Evolutionary conservation across 306 rosid genomes (phyloP).

Genomic region (Erythrophleum fordii): DNA sequence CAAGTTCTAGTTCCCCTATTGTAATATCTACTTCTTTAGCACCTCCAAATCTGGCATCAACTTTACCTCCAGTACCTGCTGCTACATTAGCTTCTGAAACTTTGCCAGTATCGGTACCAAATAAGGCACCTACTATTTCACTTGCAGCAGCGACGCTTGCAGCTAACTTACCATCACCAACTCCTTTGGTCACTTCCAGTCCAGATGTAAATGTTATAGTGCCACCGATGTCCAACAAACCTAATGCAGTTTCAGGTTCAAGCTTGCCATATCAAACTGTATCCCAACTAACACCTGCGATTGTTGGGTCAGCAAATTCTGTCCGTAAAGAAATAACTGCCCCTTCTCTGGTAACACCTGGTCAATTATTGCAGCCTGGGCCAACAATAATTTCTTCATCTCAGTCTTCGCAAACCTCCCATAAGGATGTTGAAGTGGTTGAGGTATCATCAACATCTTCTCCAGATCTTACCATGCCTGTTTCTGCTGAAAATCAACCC

Average conservation of each 20-base stretch:
- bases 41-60: constrained; percentile 43
- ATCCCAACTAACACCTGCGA: constrained; percentile 56
- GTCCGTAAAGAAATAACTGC: constrained; percentile 46
- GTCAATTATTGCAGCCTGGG: constrained; percentile 76
- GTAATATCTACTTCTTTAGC: constrained; percentile 50
- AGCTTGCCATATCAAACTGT: constrained; percentile 56
- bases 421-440: constrained; percentile 88
- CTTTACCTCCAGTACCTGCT: constrained; percentile 51
- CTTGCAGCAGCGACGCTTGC: constrained; percentile 42
- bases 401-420: constrained; percentile 60
- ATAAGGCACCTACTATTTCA: constrained; percentile 52
- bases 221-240: constrained; percentile 57
- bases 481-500: constrained; percentile 69
- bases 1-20: constrained; percentile 50
- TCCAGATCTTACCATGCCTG: constrained; percentile 55
- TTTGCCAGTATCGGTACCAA: constrained; percentile 51
- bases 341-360: constrained; percentile 85
- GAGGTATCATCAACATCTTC: constrained; percentile 57
- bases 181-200: constrained; percentile 54
- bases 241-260: constrained; percentile 57
- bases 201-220: constrained; percentile 49
- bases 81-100: constrained; percentile 61
- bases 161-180: constrained; percentile 51
- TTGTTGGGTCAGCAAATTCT: constrained; percentile 61
- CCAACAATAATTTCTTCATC: constrained; percentile 56